phyloP scores from a whole-genome alignment of 352 stramenopile species.

The Phytopythium cucurbitacearum region DNA sequence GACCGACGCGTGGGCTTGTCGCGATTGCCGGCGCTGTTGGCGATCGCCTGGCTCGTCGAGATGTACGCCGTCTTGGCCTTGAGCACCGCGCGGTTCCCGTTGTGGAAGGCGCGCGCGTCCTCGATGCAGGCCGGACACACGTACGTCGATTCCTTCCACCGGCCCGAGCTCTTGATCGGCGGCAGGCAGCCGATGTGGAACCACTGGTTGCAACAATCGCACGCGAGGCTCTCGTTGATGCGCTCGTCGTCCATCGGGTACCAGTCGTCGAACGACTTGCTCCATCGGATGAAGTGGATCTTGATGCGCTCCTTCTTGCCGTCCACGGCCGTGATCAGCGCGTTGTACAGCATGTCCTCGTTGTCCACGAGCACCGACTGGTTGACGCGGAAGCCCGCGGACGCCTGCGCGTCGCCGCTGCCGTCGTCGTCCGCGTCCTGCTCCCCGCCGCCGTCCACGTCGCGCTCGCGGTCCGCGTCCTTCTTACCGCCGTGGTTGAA shows the following conservation, averaged over 20 bases:
- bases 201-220: slow-evolving; percentile 86
- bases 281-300: slow-evolving; percentile 86
- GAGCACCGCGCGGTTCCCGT: slow-evolving; percentile 40
- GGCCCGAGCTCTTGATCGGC: slow-evolving; percentile 78
- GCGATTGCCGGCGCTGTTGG: slow-evolving; percentile 12
- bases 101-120: slow-evolving; percentile 69
- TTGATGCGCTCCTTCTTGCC: slow-evolving; percentile 66
- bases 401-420: slow-evolving; percentile 10
- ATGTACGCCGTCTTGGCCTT: slow-evolving; percentile 41
- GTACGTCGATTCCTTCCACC: slow-evolving; percentile 85
- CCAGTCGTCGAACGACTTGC: slow-evolving; percentile 87
- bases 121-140: slow-evolving; percentile 79
- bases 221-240: slow-evolving; percentile 87
- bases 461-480: slow-evolving; percentile 6
- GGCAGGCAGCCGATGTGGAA: slow-evolving; percentile 85
- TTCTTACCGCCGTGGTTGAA: slow-evolving; percentile 40
- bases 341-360: slow-evolving; percentile 85
- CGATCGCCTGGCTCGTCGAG: slow-evolving; percentile 24
- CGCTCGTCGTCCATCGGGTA: slow-evolving; percentile 88
- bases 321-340: slow-evolving; percentile 81
- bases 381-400: slow-evolving; percentile 67
- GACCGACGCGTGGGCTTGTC: slow-evolving; percentile 15
- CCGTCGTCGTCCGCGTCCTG: neutral
- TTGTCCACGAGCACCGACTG: slow-evolving; percentile 84
- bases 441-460: neutral